These are phyloP conservation scores for Coniella lustricola DNA, from an alignment of 2,329 filamentous ascomycete species.

Conservation along the genomic window DNA sequence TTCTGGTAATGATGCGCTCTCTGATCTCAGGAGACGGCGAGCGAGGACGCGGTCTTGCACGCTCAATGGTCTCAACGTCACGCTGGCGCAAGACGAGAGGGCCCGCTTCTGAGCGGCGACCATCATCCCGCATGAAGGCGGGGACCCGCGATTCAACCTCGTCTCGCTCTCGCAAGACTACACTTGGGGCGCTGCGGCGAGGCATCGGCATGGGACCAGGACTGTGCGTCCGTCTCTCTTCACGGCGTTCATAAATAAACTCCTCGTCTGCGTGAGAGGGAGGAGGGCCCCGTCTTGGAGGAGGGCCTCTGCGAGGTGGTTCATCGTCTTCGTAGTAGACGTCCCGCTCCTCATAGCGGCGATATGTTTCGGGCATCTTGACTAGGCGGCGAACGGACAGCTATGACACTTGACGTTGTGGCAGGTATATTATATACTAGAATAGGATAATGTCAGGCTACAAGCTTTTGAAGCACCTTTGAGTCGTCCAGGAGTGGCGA, in stretches of 20 bases:
- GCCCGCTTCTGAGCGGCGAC: slow-evolving; percentile 40
- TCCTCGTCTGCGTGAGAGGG: slow-evolving; percentile 15
- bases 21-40: slow-evolving; percentile 36
- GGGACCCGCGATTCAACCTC: slow-evolving; percentile 39
- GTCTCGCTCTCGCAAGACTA: slow-evolving; percentile 35
- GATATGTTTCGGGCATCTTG: slow-evolving; percentile 22
- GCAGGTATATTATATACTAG: not conserved
- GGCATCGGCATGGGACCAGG: slow-evolving; percentile 11
- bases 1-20: slow-evolving; percentile 33
- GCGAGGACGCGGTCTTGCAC: slow-evolving; percentile 36
- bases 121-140: slow-evolving; percentile 45
- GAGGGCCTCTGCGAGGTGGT: slow-evolving; percentile 10
- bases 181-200: slow-evolving; percentile 26
- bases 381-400: not conserved
- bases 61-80: slow-evolving; percentile 48
- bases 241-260: slow-evolving; percentile 14
- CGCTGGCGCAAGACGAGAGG: slow-evolving; percentile 48
- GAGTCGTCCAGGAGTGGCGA: too few species aligned
- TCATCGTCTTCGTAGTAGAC: slow-evolving; percentile 32
- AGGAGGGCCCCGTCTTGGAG: slow-evolving; percentile 7
- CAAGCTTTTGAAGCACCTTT: too few species aligned
- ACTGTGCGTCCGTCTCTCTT: slow-evolving; percentile 9
- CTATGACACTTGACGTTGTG: not conserved
- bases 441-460: too few species aligned
- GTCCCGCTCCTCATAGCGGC: slow-evolving; percentile 39